phyloP scores from a whole-genome alignment of 768 basidiomycete species.

The Lentinula detonsa region DNA sequence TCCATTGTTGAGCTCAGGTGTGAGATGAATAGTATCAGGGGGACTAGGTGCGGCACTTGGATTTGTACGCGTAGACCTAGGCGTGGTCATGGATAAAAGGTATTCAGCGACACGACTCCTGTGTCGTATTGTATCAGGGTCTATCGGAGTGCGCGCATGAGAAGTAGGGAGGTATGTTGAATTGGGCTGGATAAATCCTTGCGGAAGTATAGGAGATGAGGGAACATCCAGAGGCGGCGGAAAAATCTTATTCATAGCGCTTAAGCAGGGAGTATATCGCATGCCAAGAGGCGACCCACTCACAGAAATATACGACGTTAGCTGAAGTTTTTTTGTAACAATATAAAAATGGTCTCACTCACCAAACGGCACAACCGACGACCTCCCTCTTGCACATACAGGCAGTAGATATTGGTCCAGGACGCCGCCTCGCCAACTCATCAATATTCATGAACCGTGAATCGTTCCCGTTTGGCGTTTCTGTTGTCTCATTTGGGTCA shows the following conservation, averaged over 20 bases:
- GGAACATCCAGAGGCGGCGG: not conserved
- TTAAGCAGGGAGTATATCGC: constrained; percentile 54
- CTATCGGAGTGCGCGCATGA: not conserved
- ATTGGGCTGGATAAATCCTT: not conserved
- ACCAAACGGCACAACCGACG: constrained; percentile 60
- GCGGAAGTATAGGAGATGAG: not conserved
- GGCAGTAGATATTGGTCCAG: constrained; percentile 27
- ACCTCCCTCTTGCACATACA: constrained; percentile 69
- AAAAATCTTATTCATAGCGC: constrained; percentile 23
- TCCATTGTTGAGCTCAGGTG: not conserved
- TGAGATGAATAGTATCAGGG: not conserved
- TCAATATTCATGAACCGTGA: not conserved
- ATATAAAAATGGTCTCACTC: constrained; percentile 11
- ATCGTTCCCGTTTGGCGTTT: constrained; percentile 20
- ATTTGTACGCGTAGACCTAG: not conserved
- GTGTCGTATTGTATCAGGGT: not conserved
- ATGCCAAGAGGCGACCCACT: constrained; percentile 65
- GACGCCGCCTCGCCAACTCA: not conserved
- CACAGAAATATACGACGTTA: constrained; percentile 10
- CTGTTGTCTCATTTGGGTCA: constrained; percentile 41
- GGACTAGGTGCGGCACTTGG: not conserved
- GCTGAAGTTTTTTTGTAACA: not conserved
- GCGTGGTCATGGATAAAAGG: not conserved
- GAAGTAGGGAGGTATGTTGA: not conserved
- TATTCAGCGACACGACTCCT: constrained; percentile 1